Evolutionary conservation across 1,139 yeast species (phyloP).

Genomic region (Sugiyamaella japonica): DNA sequence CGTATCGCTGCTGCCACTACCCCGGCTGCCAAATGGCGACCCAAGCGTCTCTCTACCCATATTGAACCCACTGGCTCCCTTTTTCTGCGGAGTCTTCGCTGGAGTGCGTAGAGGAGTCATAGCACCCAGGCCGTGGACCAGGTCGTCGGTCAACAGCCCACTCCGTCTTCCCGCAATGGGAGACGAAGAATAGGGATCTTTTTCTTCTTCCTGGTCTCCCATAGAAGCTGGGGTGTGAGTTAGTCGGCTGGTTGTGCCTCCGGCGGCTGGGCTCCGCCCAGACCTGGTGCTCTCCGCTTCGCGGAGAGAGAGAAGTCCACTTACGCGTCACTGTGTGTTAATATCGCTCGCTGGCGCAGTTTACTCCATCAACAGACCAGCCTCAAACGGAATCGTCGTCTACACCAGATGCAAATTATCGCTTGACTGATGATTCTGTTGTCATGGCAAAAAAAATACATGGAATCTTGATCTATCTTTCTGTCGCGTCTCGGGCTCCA

Average conservation of each 20-base stretch:
- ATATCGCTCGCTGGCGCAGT: not conserved
- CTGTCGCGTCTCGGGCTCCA: not conserved
- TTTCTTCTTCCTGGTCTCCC: conserved; percentile 10
- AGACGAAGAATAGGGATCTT: conserved; percentile 9
- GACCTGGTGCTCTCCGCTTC: no score
- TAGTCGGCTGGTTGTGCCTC: not conserved
- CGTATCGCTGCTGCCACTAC: not conserved
- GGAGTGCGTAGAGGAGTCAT: conserved; percentile 9
- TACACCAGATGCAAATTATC: not conserved
- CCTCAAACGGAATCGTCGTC: not conserved
- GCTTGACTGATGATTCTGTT: not conserved
- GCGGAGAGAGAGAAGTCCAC: no score
- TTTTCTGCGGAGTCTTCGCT: not conserved
- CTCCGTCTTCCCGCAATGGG: conserved; percentile 7
- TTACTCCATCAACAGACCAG: not conserved
- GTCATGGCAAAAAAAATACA: conserved; percentile 7
- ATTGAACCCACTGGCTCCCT: not conserved
- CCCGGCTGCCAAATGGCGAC: not conserved
- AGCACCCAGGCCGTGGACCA: not conserved
- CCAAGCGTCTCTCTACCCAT: not conserved
- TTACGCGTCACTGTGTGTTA: not conserved
- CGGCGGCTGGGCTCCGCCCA: not conserved
- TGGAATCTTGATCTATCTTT: not conserved
- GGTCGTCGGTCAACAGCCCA: not conserved
- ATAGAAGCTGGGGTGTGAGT: not conserved